These are phyloP conservation scores for Penicillium riverlandense DNA, from an alignment of 495 filamentous ascomycete species.

Conservation along the genomic window DNA sequence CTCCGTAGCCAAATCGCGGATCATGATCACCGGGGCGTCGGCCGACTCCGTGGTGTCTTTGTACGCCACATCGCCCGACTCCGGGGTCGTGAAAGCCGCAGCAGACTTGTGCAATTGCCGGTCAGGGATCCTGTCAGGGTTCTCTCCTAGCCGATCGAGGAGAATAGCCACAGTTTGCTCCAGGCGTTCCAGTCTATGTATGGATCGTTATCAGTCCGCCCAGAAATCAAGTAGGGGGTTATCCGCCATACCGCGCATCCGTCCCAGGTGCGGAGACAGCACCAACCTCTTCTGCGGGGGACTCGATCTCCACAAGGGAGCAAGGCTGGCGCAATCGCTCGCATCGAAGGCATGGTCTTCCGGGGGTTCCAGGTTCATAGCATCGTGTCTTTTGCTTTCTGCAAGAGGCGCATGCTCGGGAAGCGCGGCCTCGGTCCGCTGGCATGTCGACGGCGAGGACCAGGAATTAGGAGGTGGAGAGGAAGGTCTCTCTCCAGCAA, in stretches of 20 bases:
- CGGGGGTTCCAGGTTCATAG: conserved; percentile 25
- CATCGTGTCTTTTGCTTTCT: conserved; percentile 39
- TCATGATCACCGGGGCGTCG: conserved; percentile 26
- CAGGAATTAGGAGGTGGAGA: no score
- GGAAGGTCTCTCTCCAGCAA: no score
- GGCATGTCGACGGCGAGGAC: conserved; percentile 22
- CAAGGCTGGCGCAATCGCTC: conserved; percentile 29
- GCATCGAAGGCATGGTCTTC: conserved; percentile 31
- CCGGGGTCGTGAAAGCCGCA: conserved; percentile 9
- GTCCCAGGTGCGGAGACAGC: conserved; percentile 2
- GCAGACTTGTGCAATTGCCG: conserved; percentile 3
- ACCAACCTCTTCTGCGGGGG: neutral
- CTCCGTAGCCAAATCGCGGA: conserved; percentile 29
- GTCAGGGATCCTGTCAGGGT: conserved; percentile 2
- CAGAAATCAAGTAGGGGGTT: no score
- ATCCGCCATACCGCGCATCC: conserved; percentile 12
- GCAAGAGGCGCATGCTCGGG: conserved; percentile 36
- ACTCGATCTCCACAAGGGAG: conserved; percentile 15
- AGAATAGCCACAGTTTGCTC: conserved; percentile 26
- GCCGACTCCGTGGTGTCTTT: conserved; percentile 12
- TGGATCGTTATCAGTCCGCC: neutral
- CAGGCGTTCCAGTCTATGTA: conserved; percentile 23
- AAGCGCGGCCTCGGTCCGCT: conserved; percentile 36
- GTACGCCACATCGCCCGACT: conserved; percentile 3
- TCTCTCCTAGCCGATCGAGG: conserved; percentile 26